phyloP scores from a whole-genome alignment of 139 green algal genomes.

The Micractinium conductrix region DNA sequence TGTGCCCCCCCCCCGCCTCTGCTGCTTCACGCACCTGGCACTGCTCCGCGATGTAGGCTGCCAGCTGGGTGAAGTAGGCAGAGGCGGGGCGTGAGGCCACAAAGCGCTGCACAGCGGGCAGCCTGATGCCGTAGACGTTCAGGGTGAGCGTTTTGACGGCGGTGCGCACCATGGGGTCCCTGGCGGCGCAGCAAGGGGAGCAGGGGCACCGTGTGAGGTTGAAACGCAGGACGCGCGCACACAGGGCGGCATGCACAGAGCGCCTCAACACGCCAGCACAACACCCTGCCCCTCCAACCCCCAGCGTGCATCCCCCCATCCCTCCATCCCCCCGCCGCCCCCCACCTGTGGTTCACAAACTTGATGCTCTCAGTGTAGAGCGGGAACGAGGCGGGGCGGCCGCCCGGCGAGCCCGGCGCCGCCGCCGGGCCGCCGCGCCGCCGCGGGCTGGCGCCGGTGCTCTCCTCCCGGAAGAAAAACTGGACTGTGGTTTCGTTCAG shows the following conservation, averaged over 20 bases:
- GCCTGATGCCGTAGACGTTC: constrained; percentile 89
- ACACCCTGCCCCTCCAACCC: not conserved
- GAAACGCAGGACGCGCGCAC: too few relatives aligned
- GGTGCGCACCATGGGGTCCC: constrained; percentile 95
- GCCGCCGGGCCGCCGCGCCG: not conserved
- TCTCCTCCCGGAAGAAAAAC: constrained; percentile 86
- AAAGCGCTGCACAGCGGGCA: constrained; percentile 74
- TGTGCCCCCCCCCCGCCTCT: too few relatives aligned
- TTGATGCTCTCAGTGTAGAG: constrained; percentile 93
- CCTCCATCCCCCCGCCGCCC: not conserved
- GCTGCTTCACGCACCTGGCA: too few relatives aligned
- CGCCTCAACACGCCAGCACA: not conserved
- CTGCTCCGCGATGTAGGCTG: constrained; percentile 72
- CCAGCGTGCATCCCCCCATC: not conserved
- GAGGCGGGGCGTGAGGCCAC: constrained; percentile 62
- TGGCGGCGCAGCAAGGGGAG: not conserved
- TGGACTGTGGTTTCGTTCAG: constrained; percentile 89
- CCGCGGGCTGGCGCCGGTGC: not conserved
- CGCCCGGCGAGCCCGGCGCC: not conserved
- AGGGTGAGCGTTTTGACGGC: constrained; percentile 96
- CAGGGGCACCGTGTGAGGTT: not conserved
- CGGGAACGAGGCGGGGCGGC: constrained; percentile 69
- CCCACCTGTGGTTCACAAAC: constrained; percentile 85
- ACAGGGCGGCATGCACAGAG: too few relatives aligned
- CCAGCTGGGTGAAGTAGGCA: constrained; percentile 75